A percentile compares a stretch with the other conserved stretches of the same genome.
Conservation (phyloP, 1,284 basidiomycete genomes). For the Prillingera fragicola region DNA sequence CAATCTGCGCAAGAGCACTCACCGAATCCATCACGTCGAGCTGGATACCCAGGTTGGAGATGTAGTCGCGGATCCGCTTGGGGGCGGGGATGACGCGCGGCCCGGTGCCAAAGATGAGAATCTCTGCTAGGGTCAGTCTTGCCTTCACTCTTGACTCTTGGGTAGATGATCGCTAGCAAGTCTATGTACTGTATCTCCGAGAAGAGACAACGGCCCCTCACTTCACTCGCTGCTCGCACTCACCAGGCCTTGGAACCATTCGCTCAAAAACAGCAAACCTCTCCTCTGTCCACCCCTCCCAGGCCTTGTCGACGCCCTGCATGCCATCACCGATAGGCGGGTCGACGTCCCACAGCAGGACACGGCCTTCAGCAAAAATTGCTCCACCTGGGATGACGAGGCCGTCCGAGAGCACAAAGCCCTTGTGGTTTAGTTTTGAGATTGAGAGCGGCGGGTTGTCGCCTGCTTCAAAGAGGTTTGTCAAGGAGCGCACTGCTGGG, state of each 20-base stretch:
- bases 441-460: conserved; percentile 32
- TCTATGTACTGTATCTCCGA: too few relatives aligned
- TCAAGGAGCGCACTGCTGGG: conserved; percentile 7
- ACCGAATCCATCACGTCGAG: conserved; percentile 94
- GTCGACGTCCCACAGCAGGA: conserved; percentile 85
- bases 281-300: conserved; percentile 61
- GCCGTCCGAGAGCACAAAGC: conserved; percentile 54
- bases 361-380: conserved; percentile 77
- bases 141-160: too few relatives aligned
- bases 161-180: too few relatives aligned
- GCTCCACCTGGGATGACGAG: conserved; percentile 69
- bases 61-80: conserved; percentile 59
- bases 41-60: conserved; percentile 77
- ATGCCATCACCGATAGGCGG: conserved; percentile 51
- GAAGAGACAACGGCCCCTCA: too few relatives aligned
- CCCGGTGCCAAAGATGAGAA: conserved; percentile 84
- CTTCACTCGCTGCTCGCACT: conserved; percentile 40
- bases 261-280: conserved; percentile 75
- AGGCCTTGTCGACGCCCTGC: conserved; percentile 33
- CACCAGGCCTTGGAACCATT: conserved; percentile 78
- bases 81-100: conserved; percentile 66
- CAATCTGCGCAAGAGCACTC: conserved; percentile 33
- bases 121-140: too few relatives aligned
- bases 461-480: conserved; percentile 29
- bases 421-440: conserved; percentile 36